Evolutionary conservation across 1,284 basidiomycete species (phyloP).

Genomic region (Cutaneotrichosporon sp.): DNA sequence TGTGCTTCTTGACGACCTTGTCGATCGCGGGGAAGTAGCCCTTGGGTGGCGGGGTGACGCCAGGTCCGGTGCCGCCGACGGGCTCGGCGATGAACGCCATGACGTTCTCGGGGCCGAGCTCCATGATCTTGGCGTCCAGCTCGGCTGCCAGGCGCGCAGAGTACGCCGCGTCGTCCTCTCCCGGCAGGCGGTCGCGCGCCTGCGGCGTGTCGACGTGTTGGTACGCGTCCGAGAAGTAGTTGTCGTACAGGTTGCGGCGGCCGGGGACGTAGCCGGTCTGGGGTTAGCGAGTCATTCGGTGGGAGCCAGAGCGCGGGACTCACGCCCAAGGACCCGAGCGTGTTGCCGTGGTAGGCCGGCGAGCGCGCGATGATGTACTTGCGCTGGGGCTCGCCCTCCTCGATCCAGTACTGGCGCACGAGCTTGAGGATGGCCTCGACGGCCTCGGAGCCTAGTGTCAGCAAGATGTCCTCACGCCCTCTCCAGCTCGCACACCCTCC

Average conservation of each 20-base stretch:
- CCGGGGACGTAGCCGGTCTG: slow-evolving; percentile 30
- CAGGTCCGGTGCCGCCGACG: slow-evolving; percentile 73
- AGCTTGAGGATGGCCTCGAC: slow-evolving; percentile 40
- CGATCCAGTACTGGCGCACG: slow-evolving; percentile 55
- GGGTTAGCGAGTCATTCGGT: background rate
- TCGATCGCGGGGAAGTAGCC: slow-evolving; percentile 65
- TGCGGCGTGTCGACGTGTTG: slow-evolving; percentile 57
- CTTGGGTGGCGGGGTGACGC: slow-evolving; percentile 50
- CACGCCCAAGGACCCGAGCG: slow-evolving; percentile 57
- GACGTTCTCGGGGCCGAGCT: slow-evolving; percentile 75
- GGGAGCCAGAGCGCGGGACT: too few species aligned
- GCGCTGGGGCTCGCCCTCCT: slow-evolving; percentile 67
- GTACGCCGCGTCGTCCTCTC: slow-evolving; percentile 75
- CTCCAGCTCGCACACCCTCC: too few species aligned
- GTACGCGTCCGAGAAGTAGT: slow-evolving; percentile 54
- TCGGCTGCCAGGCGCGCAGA: slow-evolving; percentile 72
- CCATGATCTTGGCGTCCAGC: slow-evolving; percentile 77
- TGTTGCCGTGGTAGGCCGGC: slow-evolving; percentile 82
- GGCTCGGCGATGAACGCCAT: slow-evolving; percentile 50
- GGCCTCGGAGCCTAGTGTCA: slow-evolving; percentile 33
- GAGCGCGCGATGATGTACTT: slow-evolving; percentile 76
- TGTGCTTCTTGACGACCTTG: slow-evolving; percentile 78
- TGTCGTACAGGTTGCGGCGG: slow-evolving; percentile 58
- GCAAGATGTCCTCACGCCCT: too few species aligned
- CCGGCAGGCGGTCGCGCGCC: slow-evolving; percentile 59